phyloP scores from a whole-genome alignment of 1,284 basidiomycete genomes.

The Bondarzewia mesenterica region DNA sequence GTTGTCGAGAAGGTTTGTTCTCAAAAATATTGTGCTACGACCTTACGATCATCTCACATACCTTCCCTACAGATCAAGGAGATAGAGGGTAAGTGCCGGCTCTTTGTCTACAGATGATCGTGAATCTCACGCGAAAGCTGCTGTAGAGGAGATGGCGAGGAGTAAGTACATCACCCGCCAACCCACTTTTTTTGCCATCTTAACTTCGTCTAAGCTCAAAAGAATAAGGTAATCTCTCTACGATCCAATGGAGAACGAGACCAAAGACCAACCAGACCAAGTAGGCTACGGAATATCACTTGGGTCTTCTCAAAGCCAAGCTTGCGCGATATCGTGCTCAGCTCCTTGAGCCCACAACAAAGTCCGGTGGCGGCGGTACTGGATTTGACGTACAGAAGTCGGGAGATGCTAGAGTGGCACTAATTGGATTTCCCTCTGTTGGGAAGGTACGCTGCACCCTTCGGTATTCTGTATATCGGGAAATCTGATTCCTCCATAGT shows the following conservation, averaged over 20 bases:
- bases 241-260: not conserved
- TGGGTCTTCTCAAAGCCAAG: conserved; percentile 85
- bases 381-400: conserved; percentile 95
- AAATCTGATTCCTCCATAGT: conserved; percentile 35
- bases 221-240: conserved; percentile 62
- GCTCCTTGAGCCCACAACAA: conserved; percentile 77
- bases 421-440: conserved; percentile 94
- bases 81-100: conserved; percentile 82
- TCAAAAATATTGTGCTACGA: too few relatives aligned
- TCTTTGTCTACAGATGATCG: not conserved
- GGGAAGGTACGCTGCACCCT: conserved; percentile 56
- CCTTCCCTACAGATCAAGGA: conserved; percentile 74
- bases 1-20: conserved; percentile 75
- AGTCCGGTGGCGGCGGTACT: conserved; percentile 75
- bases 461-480: not conserved
- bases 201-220: conserved; percentile 57
- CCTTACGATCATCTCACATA: too few relatives aligned
- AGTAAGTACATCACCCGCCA: conserved; percentile 47
- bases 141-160: conserved; percentile 87
- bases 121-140: conserved; percentile 3
- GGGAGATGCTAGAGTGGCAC: conserved; percentile 86
- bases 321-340: conserved; percentile 89
- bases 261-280: conserved; percentile 15
- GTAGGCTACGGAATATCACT: conserved; percentile 87
- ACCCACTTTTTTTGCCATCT: not conserved